Conservation (phyloP, 768 basidiomycete genomes). For the Tricholoma furcatifolium region DNA sequence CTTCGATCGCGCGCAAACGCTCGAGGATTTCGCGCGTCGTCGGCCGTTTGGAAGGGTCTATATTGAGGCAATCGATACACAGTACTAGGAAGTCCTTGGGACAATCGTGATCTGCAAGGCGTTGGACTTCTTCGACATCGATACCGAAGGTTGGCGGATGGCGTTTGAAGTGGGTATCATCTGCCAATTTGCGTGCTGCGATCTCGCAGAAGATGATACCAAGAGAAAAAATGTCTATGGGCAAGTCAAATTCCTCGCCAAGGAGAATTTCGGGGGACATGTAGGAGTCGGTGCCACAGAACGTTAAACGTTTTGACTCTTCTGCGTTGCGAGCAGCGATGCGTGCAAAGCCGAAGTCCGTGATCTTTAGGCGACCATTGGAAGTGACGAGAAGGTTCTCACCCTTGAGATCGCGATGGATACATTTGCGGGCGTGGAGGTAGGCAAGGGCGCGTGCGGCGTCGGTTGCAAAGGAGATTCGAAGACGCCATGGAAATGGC, state of each 20-base stretch:
- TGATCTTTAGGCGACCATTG: conserved; percentile 94
- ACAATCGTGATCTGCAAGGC: conserved; percentile 68
- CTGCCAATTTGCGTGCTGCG: conserved; percentile 78
- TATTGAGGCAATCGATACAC: conserved; percentile 72
- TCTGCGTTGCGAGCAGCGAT: conserved; percentile 92
- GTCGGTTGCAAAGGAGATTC: conserved; percentile 93
- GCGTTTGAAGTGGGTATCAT: conserved; percentile 77
- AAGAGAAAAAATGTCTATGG: conserved; percentile 93
- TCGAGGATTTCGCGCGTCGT: conserved; percentile 78
- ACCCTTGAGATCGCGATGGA: conserved; percentile 91
- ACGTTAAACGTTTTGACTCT: conserved; percentile 81
- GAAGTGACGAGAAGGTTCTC: conserved; percentile 95
- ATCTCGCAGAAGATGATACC: conserved; percentile 95
- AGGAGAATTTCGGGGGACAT: conserved; percentile 97
- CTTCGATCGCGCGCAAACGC: conserved; percentile 76
- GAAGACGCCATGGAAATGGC: conserved; percentile 90
- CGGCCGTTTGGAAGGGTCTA: conserved; percentile 68
- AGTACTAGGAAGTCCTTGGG: conserved; percentile 77
- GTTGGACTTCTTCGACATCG: conserved; percentile 69
- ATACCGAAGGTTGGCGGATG: conserved; percentile 77
- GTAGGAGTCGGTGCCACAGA: conserved; percentile 90
- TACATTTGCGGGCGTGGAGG: conserved; percentile 90
- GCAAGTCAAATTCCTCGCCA: conserved; percentile 88
- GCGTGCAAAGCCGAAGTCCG: conserved; percentile 97
- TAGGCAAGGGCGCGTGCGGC: conserved; percentile 95